Base-by-base conservation (phyloP, 2,329 filamentous ascomycete genomes). In the Bipolaris oryzae region DNA sequence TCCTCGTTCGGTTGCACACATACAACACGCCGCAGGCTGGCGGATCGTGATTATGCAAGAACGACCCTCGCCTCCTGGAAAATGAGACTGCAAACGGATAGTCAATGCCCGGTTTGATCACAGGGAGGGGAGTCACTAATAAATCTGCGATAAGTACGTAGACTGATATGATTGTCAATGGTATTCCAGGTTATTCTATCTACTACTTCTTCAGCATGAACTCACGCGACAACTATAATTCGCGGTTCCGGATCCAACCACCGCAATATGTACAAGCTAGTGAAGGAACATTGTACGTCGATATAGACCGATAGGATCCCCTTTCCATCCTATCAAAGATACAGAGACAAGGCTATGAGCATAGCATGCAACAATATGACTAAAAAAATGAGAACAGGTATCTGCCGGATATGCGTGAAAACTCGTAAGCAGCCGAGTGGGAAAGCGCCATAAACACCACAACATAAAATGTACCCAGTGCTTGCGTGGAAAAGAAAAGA, bases 401-500 rank as follows among this genome's bases (percentile, higher is more conserved):
- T 60, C 58, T 51, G 51, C 57, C 49, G 55, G 54, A 58, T 38
- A 54, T 54, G 50, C 50, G 50, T 54, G 48, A 23, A 51, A 44
- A 57, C 54, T 57, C 54, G 54, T 53, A 10, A 53, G 48, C 48
- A 44, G 23, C 7, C 44, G 38, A 39, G 37, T 28, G 31, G 28
- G 37, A 50, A 53, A 56, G 47, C 53, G 46, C 51, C 55, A 35
- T 44, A 25, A 55, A 56, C 53, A 54, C 57, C 57, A 47, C 33
- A 57, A 43, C 41, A 34, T 41, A 42, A 41, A 28, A 57, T 49
- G 21, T 48, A 41, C 37, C 44, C 45, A 55, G 37, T 52, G 45
- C 50, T 35, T 34, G 46, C 33, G 23, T 49, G 11, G 15, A 51
- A 50, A 44, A 7, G 49, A 53, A 18, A 50, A 51, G 50, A 18